Evolutionary conservation across 768 basidiomycete genomes (phyloP), one percentile per base, ranked within the genome.

Genomic region (Wakefieldia striispora): DNA sequence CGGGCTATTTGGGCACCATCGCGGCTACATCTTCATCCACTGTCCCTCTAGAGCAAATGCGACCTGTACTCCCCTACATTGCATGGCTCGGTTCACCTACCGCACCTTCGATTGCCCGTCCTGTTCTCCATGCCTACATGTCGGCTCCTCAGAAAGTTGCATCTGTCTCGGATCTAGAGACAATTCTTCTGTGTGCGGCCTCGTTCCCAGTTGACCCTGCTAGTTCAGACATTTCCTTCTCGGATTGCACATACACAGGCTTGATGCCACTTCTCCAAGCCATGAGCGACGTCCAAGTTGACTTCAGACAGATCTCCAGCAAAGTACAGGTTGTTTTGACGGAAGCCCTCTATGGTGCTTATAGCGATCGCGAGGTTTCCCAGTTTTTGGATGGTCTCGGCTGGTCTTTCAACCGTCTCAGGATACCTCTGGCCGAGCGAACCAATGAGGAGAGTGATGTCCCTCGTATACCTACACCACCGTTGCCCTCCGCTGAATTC

Each of bases 81-180:
- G 58, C 56, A 10, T 55, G 40, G n/a, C 58, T 74, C 21, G 68
- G 69, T 21, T 55, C 74, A 33, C 58, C 67, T 34, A 65, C 72
- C 0, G 54, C 66, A 4, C 58, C 65, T 0, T 63, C 63, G 34
- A 68, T 76, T 16, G 71, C 72, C 2, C 62, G 67, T 7, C 65
- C 69, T 45, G 68, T 75, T 51, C 62, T 84, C 26, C 68, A 78
- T 31, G 61, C 76, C 12, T 84, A 82, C 58, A 66, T 66, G 47
- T 54, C 68, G n/a, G 62, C 74, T 63, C 70, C 55, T 43, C 51
- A 37, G 24, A 64, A 69, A 4, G 69, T 83, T 9, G 9, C 19
- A 38, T 53, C 58, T 1, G 3, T 55, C 0, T 54, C 64, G 7
- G 80, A 83, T 34, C 78, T 80, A 71, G 75, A 75, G 36, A 43